A percentile compares a stretch with the other conserved stretches of the same genome.
Conservation (phyloP, 2,329 filamentous ascomycete genomes). For the Septoria linicola region DNA sequence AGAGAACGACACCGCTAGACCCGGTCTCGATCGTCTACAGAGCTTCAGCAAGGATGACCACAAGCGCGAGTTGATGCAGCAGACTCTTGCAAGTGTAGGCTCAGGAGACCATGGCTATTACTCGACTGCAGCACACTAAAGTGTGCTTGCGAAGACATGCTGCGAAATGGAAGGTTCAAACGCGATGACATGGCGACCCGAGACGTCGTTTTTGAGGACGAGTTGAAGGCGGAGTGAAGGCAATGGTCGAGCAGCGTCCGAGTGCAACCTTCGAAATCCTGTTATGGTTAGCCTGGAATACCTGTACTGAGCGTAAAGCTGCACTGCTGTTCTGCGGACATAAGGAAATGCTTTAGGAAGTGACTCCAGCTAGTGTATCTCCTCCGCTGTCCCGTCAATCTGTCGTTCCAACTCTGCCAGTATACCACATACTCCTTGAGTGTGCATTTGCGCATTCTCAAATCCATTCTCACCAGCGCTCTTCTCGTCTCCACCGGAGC, state of each 20-base stretch:
- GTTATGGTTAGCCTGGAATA: background rate
- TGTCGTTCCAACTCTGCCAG: background rate
- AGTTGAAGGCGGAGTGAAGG: too few species aligned
- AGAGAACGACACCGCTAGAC: slow-evolving; percentile 17
- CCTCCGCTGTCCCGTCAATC: background rate
- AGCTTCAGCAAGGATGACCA: slow-evolving; percentile 35
- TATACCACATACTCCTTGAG: background rate
- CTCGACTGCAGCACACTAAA: slow-evolving; percentile 14
- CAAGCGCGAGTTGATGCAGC: slow-evolving; percentile 35
- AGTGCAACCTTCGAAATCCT: background rate
- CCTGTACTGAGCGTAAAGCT: background rate
- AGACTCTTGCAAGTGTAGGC: slow-evolving; percentile 23
- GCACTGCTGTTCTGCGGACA: background rate
- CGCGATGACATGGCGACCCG: too few species aligned
- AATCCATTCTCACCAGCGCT: background rate
- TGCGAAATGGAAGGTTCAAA: background rate
- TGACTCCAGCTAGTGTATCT: slow-evolving; percentile 26
- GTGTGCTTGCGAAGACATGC: background rate
- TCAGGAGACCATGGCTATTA: slow-evolving; percentile 9
- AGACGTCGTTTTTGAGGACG: too few species aligned
- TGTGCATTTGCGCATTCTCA: background rate
- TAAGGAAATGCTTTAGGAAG: slow-evolving; percentile 21
- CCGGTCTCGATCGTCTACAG: slow-evolving; percentile 30
- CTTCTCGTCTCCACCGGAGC: background rate
- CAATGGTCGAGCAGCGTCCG: too few species aligned